phyloP scores from a whole-genome alignment of 2,329 filamentous ascomycete genomes.

The Amesomyces nigricolor region DNA sequence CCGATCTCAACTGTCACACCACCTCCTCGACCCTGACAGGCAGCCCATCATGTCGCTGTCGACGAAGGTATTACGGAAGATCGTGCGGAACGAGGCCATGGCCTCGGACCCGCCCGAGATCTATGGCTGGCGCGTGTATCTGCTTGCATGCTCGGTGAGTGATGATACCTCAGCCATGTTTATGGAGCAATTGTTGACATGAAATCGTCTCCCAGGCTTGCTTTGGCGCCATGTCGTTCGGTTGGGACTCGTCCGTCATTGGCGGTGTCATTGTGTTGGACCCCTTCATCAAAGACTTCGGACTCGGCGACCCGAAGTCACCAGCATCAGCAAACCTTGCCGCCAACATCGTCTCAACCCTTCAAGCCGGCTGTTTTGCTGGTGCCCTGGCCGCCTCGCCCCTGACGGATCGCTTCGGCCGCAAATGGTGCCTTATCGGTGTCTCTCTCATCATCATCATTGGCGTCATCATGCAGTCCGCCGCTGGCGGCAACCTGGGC shows the following conservation, averaged over 20 bases:
- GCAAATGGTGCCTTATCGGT: slow-evolving; percentile 48
- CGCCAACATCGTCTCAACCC: slow-evolving; percentile 60
- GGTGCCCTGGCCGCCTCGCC: slow-evolving; percentile 43
- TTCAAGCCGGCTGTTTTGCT: slow-evolving; percentile 39
- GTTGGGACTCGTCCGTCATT: slow-evolving; percentile 58
- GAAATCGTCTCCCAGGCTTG: slow-evolving; percentile 30
- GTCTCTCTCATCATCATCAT: slow-evolving; percentile 50
- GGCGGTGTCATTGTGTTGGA: slow-evolving; percentile 58
- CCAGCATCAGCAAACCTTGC: slow-evolving; percentile 49
- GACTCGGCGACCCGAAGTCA: slow-evolving; percentile 37
- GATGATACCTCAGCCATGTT: not conserved
- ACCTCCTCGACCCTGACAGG: not conserved
- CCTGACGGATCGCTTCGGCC: slow-evolving; percentile 48
- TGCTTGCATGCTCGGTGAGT: slow-evolving; percentile 53
- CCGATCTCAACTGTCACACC: not conserved
- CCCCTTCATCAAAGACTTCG: slow-evolving; percentile 52
- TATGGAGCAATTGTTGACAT: slow-evolving; percentile 6
- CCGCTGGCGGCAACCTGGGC: slow-evolving; percentile 50
- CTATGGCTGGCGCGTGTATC: slow-evolving; percentile 64
- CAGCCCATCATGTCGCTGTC: slow-evolving; percentile 22
- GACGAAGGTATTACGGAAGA: slow-evolving; percentile 34
- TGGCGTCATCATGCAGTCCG: slow-evolving; percentile 57
- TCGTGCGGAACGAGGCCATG: slow-evolving; percentile 57
- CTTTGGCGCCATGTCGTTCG: slow-evolving; percentile 53
- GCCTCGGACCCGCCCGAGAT: slow-evolving; percentile 60